phyloP scores from a whole-genome alignment of 2,329 filamentous ascomycete species.

The Cytospora schulzeri region DNA sequence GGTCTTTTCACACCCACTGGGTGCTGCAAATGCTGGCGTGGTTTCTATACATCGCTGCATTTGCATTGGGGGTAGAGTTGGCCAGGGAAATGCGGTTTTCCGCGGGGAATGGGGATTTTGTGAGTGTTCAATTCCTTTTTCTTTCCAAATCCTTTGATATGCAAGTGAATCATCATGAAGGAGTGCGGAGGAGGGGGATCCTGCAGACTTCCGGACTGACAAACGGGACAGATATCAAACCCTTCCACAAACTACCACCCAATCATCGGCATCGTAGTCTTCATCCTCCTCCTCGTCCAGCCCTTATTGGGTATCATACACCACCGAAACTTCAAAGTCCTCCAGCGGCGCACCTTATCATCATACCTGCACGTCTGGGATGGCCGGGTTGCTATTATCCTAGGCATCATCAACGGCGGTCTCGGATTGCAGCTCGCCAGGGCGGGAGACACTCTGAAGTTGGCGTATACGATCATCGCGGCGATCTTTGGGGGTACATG shows the following conservation, averaged over 20 bases:
- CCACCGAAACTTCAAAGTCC: slow-evolving; percentile 43
- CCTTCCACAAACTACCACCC: slow-evolving; percentile 44
- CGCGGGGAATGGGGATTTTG: slow-evolving; percentile 35
- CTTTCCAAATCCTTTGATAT: too few species aligned
- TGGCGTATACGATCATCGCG: slow-evolving; percentile 44
- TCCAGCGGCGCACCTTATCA: slow-evolving; percentile 43
- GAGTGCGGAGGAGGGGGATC: too few species aligned
- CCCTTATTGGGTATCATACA: slow-evolving; percentile 46
- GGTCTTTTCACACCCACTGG: slow-evolving; percentile 44
- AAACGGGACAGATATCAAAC: slow-evolving; percentile 35
- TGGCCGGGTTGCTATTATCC: slow-evolving; percentile 42
- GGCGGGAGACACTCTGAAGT: slow-evolving; percentile 34
- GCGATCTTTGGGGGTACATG: slow-evolving; percentile 42
- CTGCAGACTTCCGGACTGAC: too few species aligned
- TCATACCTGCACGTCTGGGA: slow-evolving; percentile 47
- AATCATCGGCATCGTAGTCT: slow-evolving; percentile 48
- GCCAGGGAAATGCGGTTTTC: slow-evolving; percentile 39
- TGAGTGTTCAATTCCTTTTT: slow-evolving; percentile 30
- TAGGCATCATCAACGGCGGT: slow-evolving; percentile 50
- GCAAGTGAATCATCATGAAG: too few species aligned
- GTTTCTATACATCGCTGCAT: slow-evolving; percentile 42
- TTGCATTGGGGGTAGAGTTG: slow-evolving; percentile 47
- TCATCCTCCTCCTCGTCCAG: slow-evolving; percentile 44
- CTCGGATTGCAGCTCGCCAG: slow-evolving; percentile 44
- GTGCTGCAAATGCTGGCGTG: slow-evolving; percentile 42